These are phyloP conservation scores for Tetracladium setigerum DNA, from an alignment of 495 filamentous ascomycete species.

Conservation along the genomic window DNA sequence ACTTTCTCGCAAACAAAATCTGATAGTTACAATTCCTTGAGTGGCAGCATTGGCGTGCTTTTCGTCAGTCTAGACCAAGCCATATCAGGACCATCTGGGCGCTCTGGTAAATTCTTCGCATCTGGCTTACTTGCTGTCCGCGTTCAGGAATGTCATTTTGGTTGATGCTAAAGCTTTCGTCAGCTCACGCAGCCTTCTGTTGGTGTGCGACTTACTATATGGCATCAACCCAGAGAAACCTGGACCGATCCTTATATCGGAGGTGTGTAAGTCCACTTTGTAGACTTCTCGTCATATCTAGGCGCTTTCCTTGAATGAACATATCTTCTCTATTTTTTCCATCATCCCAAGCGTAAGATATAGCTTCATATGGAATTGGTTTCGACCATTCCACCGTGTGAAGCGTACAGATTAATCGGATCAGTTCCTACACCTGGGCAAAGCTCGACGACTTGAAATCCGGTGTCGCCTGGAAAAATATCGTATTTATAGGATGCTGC, in stretches of 20 bases:
- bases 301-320: constrained; percentile 15
- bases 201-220: constrained; percentile 5
- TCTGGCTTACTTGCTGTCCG: constrained; percentile 19
- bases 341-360: constrained; percentile 33
- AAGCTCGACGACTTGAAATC: constrained; percentile 13
- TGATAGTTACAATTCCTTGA: constrained; percentile 11
- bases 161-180: constrained; percentile 18
- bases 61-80: constrained; percentile 4
- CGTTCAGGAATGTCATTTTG: constrained; percentile 21
- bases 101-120: constrained; percentile 10
- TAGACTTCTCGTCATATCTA: constrained; percentile 18
- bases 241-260: constrained; percentile 3
- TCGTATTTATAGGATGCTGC: constrained; percentile 9
- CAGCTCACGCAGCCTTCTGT: neutral
- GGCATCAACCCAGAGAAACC: constrained; percentile 7
- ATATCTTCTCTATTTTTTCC: constrained; percentile 10
- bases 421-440: constrained; percentile 8
- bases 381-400: constrained; percentile 9
- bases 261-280: constrained; percentile 3
- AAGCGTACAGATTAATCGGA: constrained; percentile 14
- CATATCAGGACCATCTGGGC: constrained; percentile 8
- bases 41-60: constrained; percentile 4
- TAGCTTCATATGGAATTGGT: constrained; percentile 22
- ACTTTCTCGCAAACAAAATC: constrained; percentile 13
- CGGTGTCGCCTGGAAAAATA: constrained; percentile 7